These are phyloP conservation scores for Aspergillus chevalieri DNA, from an alignment of 2,329 filamentous ascomycete genomes.

Conservation along the genomic window DNA sequence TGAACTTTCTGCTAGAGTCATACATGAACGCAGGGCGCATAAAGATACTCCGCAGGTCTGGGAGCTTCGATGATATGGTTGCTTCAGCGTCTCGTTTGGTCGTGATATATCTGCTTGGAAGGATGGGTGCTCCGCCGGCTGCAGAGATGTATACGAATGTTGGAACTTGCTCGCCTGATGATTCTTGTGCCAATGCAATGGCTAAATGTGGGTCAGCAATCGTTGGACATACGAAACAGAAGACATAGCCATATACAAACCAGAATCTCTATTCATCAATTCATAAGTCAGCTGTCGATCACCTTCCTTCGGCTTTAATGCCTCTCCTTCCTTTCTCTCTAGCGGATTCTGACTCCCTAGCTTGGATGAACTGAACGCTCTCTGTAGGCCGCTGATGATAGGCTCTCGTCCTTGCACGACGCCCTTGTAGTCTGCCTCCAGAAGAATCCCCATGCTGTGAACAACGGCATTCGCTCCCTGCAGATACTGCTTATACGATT, in stretches of 20 bases:
- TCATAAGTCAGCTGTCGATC: conserved; percentile 87
- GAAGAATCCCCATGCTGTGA: conserved; percentile 90
- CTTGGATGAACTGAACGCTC: conserved; percentile 67
- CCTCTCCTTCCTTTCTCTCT: conserved; percentile 52
- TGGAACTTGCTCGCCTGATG: conserved; percentile 56
- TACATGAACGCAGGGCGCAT: conserved; percentile 84
- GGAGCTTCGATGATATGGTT: conserved; percentile 66
- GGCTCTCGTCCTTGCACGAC: conserved; percentile 78
- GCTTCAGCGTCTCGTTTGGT: conserved; percentile 90
- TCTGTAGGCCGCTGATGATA: conserved; percentile 67
- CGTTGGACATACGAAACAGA: not conserved
- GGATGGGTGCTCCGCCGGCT: conserved; percentile 73
- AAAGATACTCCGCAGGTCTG: conserved; percentile 71
- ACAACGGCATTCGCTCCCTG: conserved; percentile 76
- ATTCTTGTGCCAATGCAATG: conserved; percentile 73
- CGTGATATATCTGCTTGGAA: conserved; percentile 78
- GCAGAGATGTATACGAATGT: conserved; percentile 87
- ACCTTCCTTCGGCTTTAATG: conserved; percentile 59
- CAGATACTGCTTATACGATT: conserved; percentile 71
- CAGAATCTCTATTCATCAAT: conserved; percentile 85
- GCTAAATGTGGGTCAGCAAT: conserved; percentile 47
- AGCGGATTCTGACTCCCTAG: conserved; percentile 63
- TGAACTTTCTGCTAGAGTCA: conserved; percentile 73
- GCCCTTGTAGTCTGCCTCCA: conserved; percentile 97
- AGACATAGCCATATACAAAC: conserved; percentile 27